A percentile compares a stretch with the other conserved stretches of the same genome.
phyloP scores from a whole-genome alignment of 331 rosid genomes.

The Saraca asoca region DNA sequence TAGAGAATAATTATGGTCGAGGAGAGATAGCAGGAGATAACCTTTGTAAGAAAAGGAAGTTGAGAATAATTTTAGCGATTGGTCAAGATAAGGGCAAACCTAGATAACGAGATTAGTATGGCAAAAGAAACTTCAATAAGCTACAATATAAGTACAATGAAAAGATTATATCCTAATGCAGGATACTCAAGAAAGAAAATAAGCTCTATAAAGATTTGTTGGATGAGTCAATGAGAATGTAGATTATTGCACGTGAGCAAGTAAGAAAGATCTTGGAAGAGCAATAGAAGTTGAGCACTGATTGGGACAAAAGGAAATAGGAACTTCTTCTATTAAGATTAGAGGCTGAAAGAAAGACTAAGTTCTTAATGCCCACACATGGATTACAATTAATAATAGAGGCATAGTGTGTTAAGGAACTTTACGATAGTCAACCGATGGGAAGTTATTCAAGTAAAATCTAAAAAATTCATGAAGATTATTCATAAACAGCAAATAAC shows the following conservation, averaged over 20 bases:
- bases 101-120: constrained; percentile 64
- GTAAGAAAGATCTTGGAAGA: constrained; percentile 71
- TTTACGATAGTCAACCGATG: too few relatives aligned
- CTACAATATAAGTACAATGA: constrained; percentile 69
- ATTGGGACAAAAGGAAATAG: constrained; percentile 69
- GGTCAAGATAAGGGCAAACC: constrained; percentile 72
- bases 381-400: too few relatives aligned
- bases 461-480: too few relatives aligned
- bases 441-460: too few relatives aligned
- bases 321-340: too few relatives aligned
- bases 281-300: constrained; percentile 73
- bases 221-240: constrained; percentile 80
- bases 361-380: too few relatives aligned
- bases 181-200: constrained; percentile 84
- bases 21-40: constrained; percentile 72
- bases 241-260: constrained; percentile 60
- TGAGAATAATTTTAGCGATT: constrained; percentile 76
- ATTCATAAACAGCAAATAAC: too few relatives aligned
- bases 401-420: too few relatives aligned
- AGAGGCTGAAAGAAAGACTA: too few relatives aligned
- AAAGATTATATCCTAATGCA: constrained; percentile 69
- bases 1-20: constrained; percentile 66
- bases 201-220: constrained; percentile 63
- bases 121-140: constrained; percentile 63
- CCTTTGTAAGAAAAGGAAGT: constrained; percentile 70